Evolutionary conservation across 805 yeast species (phyloP).

Genomic region (Wickerhamomyces silvicola): DNA sequence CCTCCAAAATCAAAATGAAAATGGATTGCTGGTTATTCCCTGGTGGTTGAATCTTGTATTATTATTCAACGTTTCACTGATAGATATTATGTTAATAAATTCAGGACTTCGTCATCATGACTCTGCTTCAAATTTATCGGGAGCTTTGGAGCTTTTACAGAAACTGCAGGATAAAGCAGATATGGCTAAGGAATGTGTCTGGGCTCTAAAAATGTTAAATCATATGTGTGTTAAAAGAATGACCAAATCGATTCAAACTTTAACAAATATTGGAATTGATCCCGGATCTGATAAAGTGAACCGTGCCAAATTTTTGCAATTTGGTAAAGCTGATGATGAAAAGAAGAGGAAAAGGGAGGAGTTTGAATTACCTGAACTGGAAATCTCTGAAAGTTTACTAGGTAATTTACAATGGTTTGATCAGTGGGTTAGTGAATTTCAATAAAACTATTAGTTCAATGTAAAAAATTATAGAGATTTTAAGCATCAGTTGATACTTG

Average conservation of each 20-base stretch:
- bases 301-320: slow-evolving; percentile 38
- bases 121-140: slow-evolving; percentile 8
- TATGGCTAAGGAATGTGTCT: slow-evolving; percentile 56
- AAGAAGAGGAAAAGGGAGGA: slow-evolving; percentile 1
- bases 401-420: slow-evolving; percentile 51
- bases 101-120: slow-evolving; percentile 28
- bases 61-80: slow-evolving; percentile 39
- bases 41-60: slow-evolving; percentile 46
- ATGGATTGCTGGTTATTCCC: slow-evolving; percentile 32
- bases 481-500: slow-evolving; percentile 2
- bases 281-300: slow-evolving; percentile 50
- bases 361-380: slow-evolving; percentile 6
- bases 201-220: slow-evolving; percentile 54
- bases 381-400: slow-evolving; percentile 28
- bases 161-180: slow-evolving; percentile 23
- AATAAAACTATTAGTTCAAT: too few species aligned
- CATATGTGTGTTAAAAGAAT: slow-evolving; percentile 42
- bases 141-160: slow-evolving; percentile 18
- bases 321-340: slow-evolving; percentile 32
- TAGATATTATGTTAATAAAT: slow-evolving; percentile 35
- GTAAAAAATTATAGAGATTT: too few species aligned
- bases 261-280: slow-evolving; percentile 41
- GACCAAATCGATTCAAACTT: slow-evolving; percentile 30
- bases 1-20: slow-evolving; percentile 24
- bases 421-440: slow-evolving; percentile 32